phyloP scores from a whole-genome alignment of 2,329 filamentous ascomycete genomes.

The Sporothrix dimorphospora region DNA sequence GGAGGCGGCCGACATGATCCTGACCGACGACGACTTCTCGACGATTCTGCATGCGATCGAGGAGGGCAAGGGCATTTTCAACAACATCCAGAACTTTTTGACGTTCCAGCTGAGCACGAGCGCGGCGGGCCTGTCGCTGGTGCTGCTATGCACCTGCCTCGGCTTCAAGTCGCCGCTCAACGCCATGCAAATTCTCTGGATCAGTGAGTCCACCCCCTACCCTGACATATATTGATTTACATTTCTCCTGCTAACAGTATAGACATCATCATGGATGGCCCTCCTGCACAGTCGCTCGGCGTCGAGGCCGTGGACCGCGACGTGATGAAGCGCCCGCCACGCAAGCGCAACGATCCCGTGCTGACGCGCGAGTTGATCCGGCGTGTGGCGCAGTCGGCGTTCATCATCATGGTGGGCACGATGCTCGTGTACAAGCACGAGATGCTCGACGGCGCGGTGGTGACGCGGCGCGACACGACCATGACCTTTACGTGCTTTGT shows the following conservation, averaged over 20 bases:
- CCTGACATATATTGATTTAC: neutral
- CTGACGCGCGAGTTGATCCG: conserved; percentile 82
- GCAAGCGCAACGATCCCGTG: conserved; percentile 83
- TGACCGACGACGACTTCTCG: conserved; percentile 86
- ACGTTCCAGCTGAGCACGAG: conserved; percentile 98
- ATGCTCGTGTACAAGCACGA: conserved; percentile 89
- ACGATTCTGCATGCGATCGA: conserved; percentile 95
- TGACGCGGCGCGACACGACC: conserved; percentile 92
- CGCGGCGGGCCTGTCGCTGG: conserved; percentile 86
- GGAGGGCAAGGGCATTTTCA: conserved; percentile 98
- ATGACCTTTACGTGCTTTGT: conserved; percentile 99
- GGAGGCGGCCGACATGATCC: conserved; percentile 90
- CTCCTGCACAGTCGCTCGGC: conserved; percentile 93
- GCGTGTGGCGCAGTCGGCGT: conserved; percentile 83
- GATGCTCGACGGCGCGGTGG: conserved; percentile 80
- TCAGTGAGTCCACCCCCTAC: conserved; percentile 71
- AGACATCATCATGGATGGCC: conserved; percentile 99
- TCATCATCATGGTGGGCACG: conserved; percentile 90
- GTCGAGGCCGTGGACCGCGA: conserved; percentile 93
- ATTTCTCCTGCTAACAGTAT: neutral
- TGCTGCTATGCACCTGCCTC: conserved; percentile 88
- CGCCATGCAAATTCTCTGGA: conserved; percentile 99
- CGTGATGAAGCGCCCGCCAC: conserved; percentile 89
- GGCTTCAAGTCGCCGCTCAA: conserved; percentile 96
- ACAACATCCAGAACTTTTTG: conserved; percentile 99